Percentiles rank a stretch among this genome's conserved stretches.
phyloP scores from a whole-genome alignment of 2,329 filamentous ascomycete species.

The Emmonsiellopsis sp. region DNA sequence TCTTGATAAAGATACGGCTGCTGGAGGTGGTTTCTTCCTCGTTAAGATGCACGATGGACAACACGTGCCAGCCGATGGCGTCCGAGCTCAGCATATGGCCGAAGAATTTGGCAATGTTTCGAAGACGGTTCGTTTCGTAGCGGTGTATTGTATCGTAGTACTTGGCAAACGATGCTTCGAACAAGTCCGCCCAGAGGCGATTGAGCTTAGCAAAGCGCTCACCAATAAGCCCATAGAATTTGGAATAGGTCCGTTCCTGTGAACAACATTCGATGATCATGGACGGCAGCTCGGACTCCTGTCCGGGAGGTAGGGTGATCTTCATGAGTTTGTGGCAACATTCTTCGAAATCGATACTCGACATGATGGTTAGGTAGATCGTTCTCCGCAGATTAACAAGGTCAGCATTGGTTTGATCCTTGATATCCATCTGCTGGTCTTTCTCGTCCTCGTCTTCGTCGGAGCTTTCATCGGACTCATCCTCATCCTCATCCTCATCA shows the following conservation, averaged over 20 bases:
- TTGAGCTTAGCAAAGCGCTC: constrained; percentile 96
- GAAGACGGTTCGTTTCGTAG: constrained; percentile 87
- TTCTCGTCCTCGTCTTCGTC: constrained; percentile 65
- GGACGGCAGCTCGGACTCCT: constrained; percentile 82
- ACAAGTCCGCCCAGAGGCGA: constrained; percentile 84
- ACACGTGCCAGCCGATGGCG: constrained; percentile 82
- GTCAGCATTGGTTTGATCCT: constrained; percentile 94
- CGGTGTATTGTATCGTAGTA: constrained; percentile 98
- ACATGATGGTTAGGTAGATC: constrained; percentile 97
- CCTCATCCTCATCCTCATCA: constrained; percentile 63
- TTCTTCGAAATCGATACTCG: constrained; percentile 91
- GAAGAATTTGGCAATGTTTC: constrained; percentile 93
- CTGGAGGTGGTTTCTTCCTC: constrained; percentile 96
- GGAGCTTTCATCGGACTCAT: constrained; percentile 51
- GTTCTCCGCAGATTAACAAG: constrained; percentile 85
- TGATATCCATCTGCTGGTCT: constrained; percentile 82
- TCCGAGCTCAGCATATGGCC: constrained; percentile 82
- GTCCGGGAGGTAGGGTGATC: constrained; percentile 74
- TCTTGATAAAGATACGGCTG: constrained; percentile 97
- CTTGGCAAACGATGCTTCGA: constrained; percentile 79
- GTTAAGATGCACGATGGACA: constrained; percentile 78
- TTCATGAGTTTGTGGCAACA: constrained; percentile 95
- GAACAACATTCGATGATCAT: constrained; percentile 98
- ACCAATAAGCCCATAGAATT: constrained; percentile 90
- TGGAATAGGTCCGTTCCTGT: constrained; percentile 93